Conservation (phyloP, 257 asterid genomes). For the Gentiana straminea region DNA sequence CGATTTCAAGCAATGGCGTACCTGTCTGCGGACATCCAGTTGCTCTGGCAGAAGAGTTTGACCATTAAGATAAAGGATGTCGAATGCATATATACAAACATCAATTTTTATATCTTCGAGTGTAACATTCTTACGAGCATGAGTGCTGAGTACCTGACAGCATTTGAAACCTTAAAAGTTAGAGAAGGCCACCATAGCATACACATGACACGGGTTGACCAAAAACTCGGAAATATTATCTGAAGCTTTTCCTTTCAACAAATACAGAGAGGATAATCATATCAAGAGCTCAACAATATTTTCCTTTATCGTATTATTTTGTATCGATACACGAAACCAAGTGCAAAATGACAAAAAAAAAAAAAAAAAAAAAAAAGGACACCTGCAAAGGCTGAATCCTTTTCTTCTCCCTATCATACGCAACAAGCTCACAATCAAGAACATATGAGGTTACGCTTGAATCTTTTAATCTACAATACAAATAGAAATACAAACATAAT, state of each 20-base stretch:
- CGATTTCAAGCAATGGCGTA: constrained; percentile 11
- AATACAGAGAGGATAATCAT: no score
- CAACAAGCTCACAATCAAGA: constrained; percentile 96
- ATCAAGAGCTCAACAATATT: no score
- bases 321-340: no score
- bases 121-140: constrained; percentile 84
- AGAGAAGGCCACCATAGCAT: no score
- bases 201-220: no score
- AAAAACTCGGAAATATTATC: no score
- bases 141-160: constrained; percentile 71
- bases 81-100: constrained; percentile 93
- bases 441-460: constrained; percentile 74
- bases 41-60: constrained; percentile 80
- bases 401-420: constrained; percentile 82
- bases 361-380: background rate
- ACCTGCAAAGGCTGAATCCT: constrained; percentile 95
- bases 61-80: constrained; percentile 75
- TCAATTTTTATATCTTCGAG: constrained; percentile 66
- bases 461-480: constrained; percentile 55
- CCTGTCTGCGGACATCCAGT: constrained; percentile 82
- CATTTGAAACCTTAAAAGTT: background rate
- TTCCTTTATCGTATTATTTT: no score
- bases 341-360: background rate
- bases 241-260: no score
- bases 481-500: background rate